Percentiles rank a stretch among this genome's conserved stretches.
Conservation (phyloP, 2,329 filamentous ascomycete genomes). For the Aspergillus luchuensis region DNA sequence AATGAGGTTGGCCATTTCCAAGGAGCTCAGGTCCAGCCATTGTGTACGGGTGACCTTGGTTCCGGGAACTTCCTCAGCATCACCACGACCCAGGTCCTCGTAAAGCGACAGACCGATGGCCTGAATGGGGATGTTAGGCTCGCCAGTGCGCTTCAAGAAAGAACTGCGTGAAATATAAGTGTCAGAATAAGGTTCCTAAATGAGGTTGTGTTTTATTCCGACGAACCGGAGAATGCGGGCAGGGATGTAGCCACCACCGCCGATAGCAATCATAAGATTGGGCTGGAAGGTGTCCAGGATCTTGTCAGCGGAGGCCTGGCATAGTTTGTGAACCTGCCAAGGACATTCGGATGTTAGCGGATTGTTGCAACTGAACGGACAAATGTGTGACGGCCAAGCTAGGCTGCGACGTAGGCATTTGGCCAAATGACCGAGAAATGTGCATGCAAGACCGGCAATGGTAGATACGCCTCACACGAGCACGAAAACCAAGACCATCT, state of each 20-base stretch:
- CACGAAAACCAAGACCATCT: not conserved
- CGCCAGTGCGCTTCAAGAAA: conserved; percentile 86
- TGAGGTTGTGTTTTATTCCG: not conserved
- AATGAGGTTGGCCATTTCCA: conserved; percentile 85
- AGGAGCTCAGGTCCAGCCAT: conserved; percentile 88
- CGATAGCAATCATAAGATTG: conserved; percentile 97
- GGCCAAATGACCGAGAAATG: not conserved
- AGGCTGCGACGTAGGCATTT: not conserved
- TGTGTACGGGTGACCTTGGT: conserved; percentile 97
- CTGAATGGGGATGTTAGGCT: conserved; percentile 97
- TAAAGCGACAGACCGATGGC: conserved; percentile 97
- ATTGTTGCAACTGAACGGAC: not conserved
- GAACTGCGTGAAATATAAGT: conserved; percentile 54
- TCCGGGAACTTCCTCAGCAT: conserved; percentile 73
- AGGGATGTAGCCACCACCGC: conserved; percentile 94
- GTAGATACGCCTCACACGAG: not conserved
- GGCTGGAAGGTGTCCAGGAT: conserved; percentile 87
- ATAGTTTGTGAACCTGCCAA: conserved; percentile 89
- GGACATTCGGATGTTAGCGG: conserved; percentile 16
- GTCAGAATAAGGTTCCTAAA: conserved; percentile 9
- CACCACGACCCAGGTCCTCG: conserved; percentile 71
- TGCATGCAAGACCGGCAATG: not conserved
- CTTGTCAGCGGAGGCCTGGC: conserved; percentile 76
- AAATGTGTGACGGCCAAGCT: not conserved
- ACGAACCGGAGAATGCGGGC: conserved; percentile 83